phyloP scores from a whole-genome alignment of 495 filamentous ascomycete genomes.

The Astrocystis sublimbata region DNA sequence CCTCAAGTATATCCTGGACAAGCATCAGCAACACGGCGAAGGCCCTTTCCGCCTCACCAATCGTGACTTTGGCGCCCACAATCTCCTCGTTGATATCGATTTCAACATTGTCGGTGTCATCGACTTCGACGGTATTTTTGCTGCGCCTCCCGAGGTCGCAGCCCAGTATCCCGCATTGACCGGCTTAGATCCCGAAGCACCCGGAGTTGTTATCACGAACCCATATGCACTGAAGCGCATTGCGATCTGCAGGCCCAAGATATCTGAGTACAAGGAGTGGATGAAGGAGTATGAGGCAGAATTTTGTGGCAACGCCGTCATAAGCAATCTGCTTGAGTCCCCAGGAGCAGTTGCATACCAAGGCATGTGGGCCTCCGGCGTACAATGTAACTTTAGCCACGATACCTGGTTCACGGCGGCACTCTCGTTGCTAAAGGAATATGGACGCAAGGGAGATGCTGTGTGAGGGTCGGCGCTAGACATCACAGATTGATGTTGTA shows the following conservation, averaged over 20 bases:
- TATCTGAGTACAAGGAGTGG: neutral
- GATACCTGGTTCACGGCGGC: too few species aligned
- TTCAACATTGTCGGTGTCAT: conserved; percentile 25
- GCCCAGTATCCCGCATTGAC: conserved; percentile 14
- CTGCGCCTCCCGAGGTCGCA: conserved; percentile 14
- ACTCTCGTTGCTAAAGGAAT: too few species aligned
- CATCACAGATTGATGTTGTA: too few species aligned
- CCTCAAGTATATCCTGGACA: neutral
- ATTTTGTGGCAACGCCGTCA: neutral
- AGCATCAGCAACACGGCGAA: neutral
- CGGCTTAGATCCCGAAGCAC: neutral
- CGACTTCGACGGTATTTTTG: conserved; percentile 23
- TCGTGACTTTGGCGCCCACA: conserved; percentile 22
- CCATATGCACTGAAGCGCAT: neutral
- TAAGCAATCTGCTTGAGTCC: neutral
- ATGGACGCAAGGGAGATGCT: too few species aligned
- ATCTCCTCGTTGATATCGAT: conserved; percentile 22
- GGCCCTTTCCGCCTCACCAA: conserved; percentile 14
- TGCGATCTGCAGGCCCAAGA: neutral
- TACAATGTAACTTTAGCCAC: too few species aligned
- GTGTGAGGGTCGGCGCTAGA: too few species aligned
- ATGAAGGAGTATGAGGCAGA: neutral
- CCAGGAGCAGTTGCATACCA: neutral
- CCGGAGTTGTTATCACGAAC: neutral
- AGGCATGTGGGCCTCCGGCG: too few species aligned